Conservation (phyloP, 805 yeast genomes). For the Candida piceae region DNA sequence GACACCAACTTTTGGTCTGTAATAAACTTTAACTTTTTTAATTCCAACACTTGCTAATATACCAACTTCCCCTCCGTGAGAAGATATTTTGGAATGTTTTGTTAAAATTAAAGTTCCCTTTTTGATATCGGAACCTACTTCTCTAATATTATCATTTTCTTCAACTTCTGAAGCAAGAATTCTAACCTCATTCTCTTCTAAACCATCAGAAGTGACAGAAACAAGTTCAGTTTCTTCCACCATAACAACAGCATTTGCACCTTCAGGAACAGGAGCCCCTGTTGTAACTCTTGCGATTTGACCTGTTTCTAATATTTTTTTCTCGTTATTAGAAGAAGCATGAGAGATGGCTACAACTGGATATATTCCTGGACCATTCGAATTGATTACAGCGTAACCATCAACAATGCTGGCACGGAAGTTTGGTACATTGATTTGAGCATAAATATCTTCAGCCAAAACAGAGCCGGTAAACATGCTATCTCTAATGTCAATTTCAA, state of each 20-base stretch:
- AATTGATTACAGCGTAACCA: slow-evolving; percentile 45
- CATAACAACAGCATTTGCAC: slow-evolving; percentile 48
- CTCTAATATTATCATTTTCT: slow-evolving; percentile 42
- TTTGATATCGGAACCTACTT: slow-evolving; percentile 43
- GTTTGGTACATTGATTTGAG: slow-evolving; percentile 39
- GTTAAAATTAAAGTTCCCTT: slow-evolving; percentile 33
- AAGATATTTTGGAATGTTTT: slow-evolving; percentile 33
- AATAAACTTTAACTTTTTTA: slow-evolving; percentile 31
- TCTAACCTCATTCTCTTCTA: slow-evolving; percentile 37
- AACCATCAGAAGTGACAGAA: slow-evolving; percentile 31
- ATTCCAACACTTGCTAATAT: slow-evolving; percentile 44
- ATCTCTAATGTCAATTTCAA: slow-evolving; percentile 25
- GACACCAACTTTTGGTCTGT: slow-evolving; percentile 41
- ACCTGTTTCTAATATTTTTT: slow-evolving; percentile 22
- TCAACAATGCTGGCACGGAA: slow-evolving; percentile 54
- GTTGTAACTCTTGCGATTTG: slow-evolving; percentile 45
- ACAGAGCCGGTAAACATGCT: slow-evolving; percentile 31
- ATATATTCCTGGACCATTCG: slow-evolving; percentile 42
- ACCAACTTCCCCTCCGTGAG: slow-evolving; percentile 48
- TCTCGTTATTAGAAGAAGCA: slow-evolving; percentile 31
- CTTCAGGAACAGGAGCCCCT: slow-evolving; percentile 53
- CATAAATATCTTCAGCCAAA: slow-evolving; percentile 36
- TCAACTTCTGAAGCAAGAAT: slow-evolving; percentile 37
- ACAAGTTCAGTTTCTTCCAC: slow-evolving; percentile 46
- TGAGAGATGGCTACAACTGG: slow-evolving; percentile 38